Base-by-base conservation (phyloP, 352 stramenopile species). In the Phytophthora colocasiae region DNA sequence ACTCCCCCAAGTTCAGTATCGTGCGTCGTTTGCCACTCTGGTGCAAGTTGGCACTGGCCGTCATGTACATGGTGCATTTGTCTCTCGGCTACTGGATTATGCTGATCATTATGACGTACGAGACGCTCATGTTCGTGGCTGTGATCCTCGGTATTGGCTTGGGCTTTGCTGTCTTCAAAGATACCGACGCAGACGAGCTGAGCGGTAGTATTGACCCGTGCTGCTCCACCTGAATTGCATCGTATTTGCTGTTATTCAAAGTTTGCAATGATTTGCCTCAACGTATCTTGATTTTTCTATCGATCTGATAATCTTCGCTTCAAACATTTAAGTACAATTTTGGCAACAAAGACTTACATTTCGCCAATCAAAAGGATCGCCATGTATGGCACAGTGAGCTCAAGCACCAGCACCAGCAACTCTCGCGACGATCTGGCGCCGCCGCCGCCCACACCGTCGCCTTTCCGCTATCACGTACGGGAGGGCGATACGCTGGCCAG, bases 51-150 rank as follows among this genome's bases (percentile, higher is more conserved):
- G 59, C 77, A 69, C 78, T 93, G 29, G 76, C 83, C 6, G 50
- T 38, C 8, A 76, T 92, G 52, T 95, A 95, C 80, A 95, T 93
- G 83, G 61, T 80, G 17, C 79, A 90, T 49, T 64, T 95, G 61
- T 76, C 80, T 53, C 71, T 93, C 61, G 87, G 81, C 40, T 95
- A 95, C 77, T 89, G 85, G 43, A 61, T 92, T 69, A 95, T 95
- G 87, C 72, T 95, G n/a, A 51, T 95, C 43, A 85, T 92, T 53
- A 95, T 95, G 87, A 89, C 85, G 61, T 95, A 89, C 72, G 87
- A 95, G 73, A 87, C 78, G 15, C 63, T 88, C n/a, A 77, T 95
- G 55, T 95, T 95, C 64, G 50, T 92, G 34, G 85, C 85, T 7
- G 83, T 91, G 7, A 83, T 93, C 45, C 41, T 95, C 8, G 87